These are phyloP conservation scores for Aspergillus sclerotioniger DNA, from an alignment of 495 filamentous ascomycete species.

Conservation along the genomic window DNA sequence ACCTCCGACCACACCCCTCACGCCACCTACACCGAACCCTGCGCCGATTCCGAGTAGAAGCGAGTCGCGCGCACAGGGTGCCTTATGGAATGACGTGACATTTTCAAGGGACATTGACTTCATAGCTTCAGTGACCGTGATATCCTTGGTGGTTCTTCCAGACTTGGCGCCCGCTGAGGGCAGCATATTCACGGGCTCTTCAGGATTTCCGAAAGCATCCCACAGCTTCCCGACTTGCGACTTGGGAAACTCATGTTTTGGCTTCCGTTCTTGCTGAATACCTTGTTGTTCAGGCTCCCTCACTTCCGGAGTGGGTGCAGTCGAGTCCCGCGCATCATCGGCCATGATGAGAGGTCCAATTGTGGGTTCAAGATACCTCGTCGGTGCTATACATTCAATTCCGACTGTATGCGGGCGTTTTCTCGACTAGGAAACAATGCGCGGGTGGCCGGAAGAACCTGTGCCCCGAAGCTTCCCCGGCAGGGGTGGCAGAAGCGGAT, in stretches of 20 bases:
- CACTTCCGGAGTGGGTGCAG: slow-evolving; percentile 13
- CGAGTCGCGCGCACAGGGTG: slow-evolving; percentile 80
- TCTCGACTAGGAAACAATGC: slow-evolving; percentile 8
- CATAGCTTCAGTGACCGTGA: slow-evolving; percentile 60
- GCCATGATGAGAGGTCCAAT: slow-evolving; percentile 45
- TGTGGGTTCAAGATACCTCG: neutral
- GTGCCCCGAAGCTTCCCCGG: slow-evolving; percentile 17
- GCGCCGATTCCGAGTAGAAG: slow-evolving; percentile 77
- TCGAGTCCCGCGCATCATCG: slow-evolving; percentile 49
- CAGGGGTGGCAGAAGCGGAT: slow-evolving; percentile 13
- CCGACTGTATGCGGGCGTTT: slow-evolving; percentile 2
- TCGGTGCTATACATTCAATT: neutral
- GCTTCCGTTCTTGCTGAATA: slow-evolving; percentile 21
- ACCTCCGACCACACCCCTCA: slow-evolving; percentile 75
- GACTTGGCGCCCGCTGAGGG: slow-evolving; percentile 33
- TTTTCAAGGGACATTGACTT: slow-evolving; percentile 66
- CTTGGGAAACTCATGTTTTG: slow-evolving; percentile 42
- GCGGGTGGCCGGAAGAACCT: slow-evolving; percentile 13
- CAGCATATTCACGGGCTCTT: slow-evolving; percentile 49
- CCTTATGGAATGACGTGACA: slow-evolving; percentile 69
- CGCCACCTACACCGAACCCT: slow-evolving; percentile 69
- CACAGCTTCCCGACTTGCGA: slow-evolving; percentile 52
- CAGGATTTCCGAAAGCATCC: slow-evolving; percentile 51
- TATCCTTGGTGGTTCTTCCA: slow-evolving; percentile 43
- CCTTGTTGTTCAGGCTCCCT: slow-evolving; percentile 18